These are phyloP conservation scores for Eucalyptus melliodora DNA, from an alignment of 345 rosid genomes.

Conservation along the genomic window DNA sequence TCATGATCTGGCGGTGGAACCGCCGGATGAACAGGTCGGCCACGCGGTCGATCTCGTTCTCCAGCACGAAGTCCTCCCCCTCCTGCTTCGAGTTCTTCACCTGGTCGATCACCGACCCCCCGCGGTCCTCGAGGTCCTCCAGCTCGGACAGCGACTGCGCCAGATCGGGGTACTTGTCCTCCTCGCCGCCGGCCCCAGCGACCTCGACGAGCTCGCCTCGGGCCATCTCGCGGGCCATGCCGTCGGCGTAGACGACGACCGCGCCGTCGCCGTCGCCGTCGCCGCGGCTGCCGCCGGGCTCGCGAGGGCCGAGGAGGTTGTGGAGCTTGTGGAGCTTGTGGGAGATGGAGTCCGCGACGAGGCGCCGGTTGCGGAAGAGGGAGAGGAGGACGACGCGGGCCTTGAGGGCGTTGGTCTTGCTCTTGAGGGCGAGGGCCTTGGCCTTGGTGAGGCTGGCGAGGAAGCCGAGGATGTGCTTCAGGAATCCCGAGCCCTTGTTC, in stretches of 20 bases:
- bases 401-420: slow-evolving; percentile 44
- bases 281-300: background rate
- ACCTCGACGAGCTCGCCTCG: background rate
- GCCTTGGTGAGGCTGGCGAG: slow-evolving; percentile 17
- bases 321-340: slow-evolving; percentile 47
- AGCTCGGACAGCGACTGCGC: slow-evolving; percentile 30
- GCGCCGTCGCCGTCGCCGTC: background rate
- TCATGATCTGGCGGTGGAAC: slow-evolving; percentile 57
- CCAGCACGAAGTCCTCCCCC: slow-evolving; percentile 65
- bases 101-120: slow-evolving; percentile 63
- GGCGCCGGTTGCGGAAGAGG: slow-evolving; percentile 38
- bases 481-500: slow-evolving; percentile 25
- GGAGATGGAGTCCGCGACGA: slow-evolving; percentile 29
- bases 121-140: slow-evolving; percentile 25
- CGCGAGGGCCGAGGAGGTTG: slow-evolving; percentile 1
- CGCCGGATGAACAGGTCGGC: slow-evolving; percentile 71
- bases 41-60: slow-evolving; percentile 72
- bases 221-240: background rate
- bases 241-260: background rate
- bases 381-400: slow-evolving; percentile 55
- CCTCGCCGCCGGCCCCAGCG: background rate
- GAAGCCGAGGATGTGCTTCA: slow-evolving; percentile 27
- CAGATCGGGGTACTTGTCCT: slow-evolving; percentile 37
- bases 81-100: slow-evolving; percentile 56
- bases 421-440: slow-evolving; percentile 43